Percentiles rank a stretch among this genome's conserved stretches.
Conservation (phyloP, 495 filamentous ascomycete genomes). For the Parathielavia hyrcaniae region DNA sequence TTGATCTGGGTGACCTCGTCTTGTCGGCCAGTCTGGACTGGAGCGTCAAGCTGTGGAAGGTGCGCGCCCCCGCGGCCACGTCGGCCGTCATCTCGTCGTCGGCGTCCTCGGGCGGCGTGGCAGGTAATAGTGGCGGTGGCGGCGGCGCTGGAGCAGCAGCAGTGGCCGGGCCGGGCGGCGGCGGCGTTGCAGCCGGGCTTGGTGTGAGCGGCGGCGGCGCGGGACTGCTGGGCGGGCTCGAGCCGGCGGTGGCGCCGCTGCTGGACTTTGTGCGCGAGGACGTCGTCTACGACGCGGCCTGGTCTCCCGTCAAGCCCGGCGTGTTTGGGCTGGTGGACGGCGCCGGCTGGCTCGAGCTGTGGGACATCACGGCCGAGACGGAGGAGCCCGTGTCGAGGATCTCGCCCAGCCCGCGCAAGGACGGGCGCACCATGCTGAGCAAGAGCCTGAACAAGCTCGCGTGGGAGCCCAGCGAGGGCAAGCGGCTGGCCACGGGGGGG, state of each 20-base stretch:
- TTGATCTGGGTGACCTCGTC: conserved; percentile 93
- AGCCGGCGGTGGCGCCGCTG: conserved; percentile 58
- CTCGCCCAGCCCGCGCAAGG: conserved; percentile 56
- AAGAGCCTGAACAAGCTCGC: conserved; percentile 86
- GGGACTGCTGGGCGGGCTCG: conserved; percentile 8
- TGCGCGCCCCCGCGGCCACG: conserved; percentile 67
- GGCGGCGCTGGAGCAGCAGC: conserved; percentile 45
- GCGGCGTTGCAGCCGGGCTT: conserved; percentile 32
- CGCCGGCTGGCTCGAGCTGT: conserved; percentile 86
- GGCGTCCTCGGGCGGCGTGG: neutral
- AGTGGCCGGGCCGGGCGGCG: neutral
- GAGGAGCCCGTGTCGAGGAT: conserved; percentile 82
- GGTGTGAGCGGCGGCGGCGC: conserved; percentile 39
- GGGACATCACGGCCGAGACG: conserved; percentile 87
- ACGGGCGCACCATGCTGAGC: conserved; percentile 55
- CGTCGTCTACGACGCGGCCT: conserved; percentile 89
- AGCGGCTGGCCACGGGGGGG: conserved; percentile 78
- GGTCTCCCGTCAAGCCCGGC: conserved; percentile 85
- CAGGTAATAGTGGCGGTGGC: conserved; percentile 34
- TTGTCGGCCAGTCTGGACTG: conserved; percentile 84
- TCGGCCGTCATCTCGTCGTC: conserved; percentile 34
- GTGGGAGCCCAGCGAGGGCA: conserved; percentile 87
- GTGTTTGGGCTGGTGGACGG: conserved; percentile 94
- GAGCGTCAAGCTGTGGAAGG: conserved; percentile 95
- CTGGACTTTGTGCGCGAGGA: conserved; percentile 89